These are phyloP conservation scores for Nannizziopsis arthrosporioides DNA, from an alignment of 2,329 filamentous ascomycete species.

Conservation along the genomic window DNA sequence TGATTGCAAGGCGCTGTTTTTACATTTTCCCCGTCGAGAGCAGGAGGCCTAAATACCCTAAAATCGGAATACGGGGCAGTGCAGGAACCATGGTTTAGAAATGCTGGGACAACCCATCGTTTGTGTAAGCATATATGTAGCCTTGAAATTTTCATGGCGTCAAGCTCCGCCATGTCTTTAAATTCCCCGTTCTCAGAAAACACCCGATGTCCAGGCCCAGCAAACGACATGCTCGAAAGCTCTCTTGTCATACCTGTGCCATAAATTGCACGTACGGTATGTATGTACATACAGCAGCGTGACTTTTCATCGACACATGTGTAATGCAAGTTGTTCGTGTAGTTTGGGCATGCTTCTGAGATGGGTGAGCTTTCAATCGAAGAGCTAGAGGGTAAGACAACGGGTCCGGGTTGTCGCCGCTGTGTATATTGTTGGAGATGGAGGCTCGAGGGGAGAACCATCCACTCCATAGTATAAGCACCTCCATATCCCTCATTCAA, in stretches of 20 bases:
- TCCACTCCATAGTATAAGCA: conserved; percentile 40
- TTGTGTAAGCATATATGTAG: too few species aligned
- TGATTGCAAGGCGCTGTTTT: too few species aligned
- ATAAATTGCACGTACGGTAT: neutral
- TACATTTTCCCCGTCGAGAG: too few species aligned
- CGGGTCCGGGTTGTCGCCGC: conserved; percentile 33
- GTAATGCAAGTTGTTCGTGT: neutral
- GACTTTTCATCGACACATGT: neutral
- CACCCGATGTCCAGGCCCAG: neutral
- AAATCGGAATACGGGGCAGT: too few species aligned
- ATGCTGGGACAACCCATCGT: too few species aligned
- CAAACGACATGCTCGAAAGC: neutral
- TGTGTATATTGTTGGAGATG: conserved; percentile 36
- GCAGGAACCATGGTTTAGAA: too few species aligned
- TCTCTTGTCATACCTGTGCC: neutral
- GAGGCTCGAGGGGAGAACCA: conserved; percentile 39
- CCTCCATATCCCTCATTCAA: conserved; percentile 43
- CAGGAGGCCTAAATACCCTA: too few species aligned
- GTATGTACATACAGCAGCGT: neutral
- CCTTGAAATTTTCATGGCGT: neutral
- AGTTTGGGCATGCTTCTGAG: neutral
- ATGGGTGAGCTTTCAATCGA: too few species aligned
- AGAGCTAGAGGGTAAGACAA: conserved; percentile 20
- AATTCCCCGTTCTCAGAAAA: neutral
- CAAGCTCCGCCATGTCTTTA: neutral